Base-by-base conservation (phyloP, 2,329 filamentous ascomycete genomes). In the Ceratocystis albifundus region DNA sequence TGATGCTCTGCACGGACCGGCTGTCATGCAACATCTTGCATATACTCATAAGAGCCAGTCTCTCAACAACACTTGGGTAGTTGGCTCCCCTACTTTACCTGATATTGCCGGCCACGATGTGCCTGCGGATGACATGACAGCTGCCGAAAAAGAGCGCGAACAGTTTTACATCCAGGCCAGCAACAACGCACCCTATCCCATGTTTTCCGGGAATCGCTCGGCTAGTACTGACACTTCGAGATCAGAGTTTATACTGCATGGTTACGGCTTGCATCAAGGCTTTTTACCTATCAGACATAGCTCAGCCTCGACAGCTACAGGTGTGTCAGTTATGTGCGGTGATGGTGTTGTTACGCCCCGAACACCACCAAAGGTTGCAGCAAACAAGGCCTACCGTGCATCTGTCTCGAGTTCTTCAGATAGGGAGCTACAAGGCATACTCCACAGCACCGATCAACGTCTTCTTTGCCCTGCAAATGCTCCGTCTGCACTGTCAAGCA, bases 401-500 rank as follows among this genome's bases (percentile, higher is more conserved):
- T 59, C 32, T 17, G 22, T n/a, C 3, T 20, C 32, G n/a, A 65
- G 64, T 30, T 63, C 65, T 36, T 36, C 80, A 0, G 81, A 83
- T 69, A 76, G 77, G 10, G 80, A 80, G 0, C 71, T 84, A 30
- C 75, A 77, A 0, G 75, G 79, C 68, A 84, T 84, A 32, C 73
- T 84, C 41, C 76, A 76, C 55, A 80, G 76, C 44, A 84, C 82
- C 0, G 82, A 83, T 30, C 74, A 79, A 73, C 75, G 81, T 8
- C 75, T 84, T 15, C 74, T 66, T 15, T 41, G 44, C 5, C 61
- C 63, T 6, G 15, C 50, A 2, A 65, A 46, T n/a, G 32, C 62
- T 17, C 15, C 66, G 7, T 65, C 66, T 8, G 66, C 59, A 8
- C 55, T 68, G 3, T 62, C 57, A 7, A 62, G 48, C 36, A 65